Evolutionary conservation across 768 basidiomycete genomes (phyloP).

Genomic region (Panaeolus cyanescens): DNA sequence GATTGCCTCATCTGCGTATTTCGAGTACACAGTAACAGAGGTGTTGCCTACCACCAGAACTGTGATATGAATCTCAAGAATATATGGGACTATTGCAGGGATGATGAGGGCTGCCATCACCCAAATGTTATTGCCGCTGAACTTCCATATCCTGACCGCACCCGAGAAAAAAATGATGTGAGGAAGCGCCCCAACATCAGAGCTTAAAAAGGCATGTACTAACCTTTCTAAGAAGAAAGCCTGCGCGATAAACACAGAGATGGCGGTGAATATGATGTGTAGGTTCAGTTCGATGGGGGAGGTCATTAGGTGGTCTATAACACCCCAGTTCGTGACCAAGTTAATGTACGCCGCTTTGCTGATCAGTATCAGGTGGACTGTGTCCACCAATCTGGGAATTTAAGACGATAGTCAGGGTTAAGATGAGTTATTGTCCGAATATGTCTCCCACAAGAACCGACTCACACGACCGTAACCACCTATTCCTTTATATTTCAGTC

Average conservation of each 20-base stretch:
- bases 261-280: not conserved
- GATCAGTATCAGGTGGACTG: not conserved
- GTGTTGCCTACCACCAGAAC: not conserved
- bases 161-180: no score
- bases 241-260: not conserved
- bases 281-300: not conserved
- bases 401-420: no score
- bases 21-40: not conserved
- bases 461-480: no score
- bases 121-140: not conserved
- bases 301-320: not conserved
- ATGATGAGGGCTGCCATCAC: not conserved
- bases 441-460: no score
- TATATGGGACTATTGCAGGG: not conserved
- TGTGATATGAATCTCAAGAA: not conserved
- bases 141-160: not conserved
- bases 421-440: no score
- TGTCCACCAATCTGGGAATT: not conserved
- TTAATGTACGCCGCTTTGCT: not conserved
- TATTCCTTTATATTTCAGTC: no score
- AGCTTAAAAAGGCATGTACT: no score
- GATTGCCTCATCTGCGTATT: not conserved
- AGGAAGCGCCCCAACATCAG: no score
- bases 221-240: not conserved
- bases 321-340: not conserved